A percentile compares a stretch with the other conserved stretches of the same genome.
Conservation (phyloP, 805 yeast genomes). For the Saturnispora sekii region DNA sequence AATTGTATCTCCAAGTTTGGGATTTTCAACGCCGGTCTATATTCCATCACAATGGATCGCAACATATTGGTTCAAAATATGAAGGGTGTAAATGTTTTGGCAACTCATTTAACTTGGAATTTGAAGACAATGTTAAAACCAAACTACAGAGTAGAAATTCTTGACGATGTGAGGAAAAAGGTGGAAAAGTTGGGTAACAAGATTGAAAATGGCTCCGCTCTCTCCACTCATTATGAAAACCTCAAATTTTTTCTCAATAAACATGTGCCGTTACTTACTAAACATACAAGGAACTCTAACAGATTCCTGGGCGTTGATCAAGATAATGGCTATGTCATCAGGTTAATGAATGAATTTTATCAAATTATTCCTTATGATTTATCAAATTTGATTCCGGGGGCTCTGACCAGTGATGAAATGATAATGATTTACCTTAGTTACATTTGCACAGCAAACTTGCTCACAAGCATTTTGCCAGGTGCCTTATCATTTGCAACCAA, state of each 20-base stretch:
- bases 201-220: background rate
- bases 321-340: constrained; percentile 8
- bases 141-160: background rate
- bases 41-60: constrained; percentile 7
- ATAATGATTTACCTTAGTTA: constrained; percentile 3
- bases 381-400: constrained; percentile 3
- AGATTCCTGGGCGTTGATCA: constrained; percentile 7
- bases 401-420: constrained; percentile 1
- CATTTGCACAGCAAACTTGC: constrained; percentile 2
- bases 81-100: constrained; percentile 1
- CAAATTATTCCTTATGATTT: constrained; percentile 11
- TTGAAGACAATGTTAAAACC: constrained; percentile 5
- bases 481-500: constrained; percentile 6
- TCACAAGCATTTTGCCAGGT: constrained; percentile 8
- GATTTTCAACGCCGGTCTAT: constrained; percentile 11
- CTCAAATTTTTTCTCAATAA: constrained; percentile 5
- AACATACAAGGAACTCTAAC: background rate
- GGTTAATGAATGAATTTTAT: constrained; percentile 9
- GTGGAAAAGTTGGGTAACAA: constrained; percentile 4
- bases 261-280: constrained; percentile 2
- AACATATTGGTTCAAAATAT: background rate
- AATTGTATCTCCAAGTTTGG: constrained; percentile 8
- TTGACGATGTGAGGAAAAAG: constrained; percentile 6
- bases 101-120: constrained; percentile 2
- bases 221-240: constrained; percentile 8